These are phyloP conservation scores for Russula olivacea DNA, from an alignment of 768 basidiomycete species.

Conservation along the genomic window DNA sequence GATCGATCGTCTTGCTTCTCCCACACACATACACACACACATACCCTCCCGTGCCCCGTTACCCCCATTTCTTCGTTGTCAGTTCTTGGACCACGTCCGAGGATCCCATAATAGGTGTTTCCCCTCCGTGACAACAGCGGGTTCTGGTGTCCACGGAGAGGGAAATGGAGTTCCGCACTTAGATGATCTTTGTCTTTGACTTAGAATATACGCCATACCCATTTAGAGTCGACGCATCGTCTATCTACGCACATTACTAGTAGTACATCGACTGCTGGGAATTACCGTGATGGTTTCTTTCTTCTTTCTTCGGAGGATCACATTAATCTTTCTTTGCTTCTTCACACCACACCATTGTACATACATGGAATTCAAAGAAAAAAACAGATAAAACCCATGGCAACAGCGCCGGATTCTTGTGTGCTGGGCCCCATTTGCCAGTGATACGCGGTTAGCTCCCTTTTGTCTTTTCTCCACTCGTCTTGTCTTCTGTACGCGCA, in stretches of 20 bases:
- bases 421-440: background rate
- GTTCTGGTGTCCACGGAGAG: slow-evolving; percentile 4
- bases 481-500: no score
- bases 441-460: no score
- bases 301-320: background rate
- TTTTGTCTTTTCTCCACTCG: no score
- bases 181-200: background rate
- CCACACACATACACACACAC: background rate
- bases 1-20: background rate
- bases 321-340: background rate
- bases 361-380: background rate
- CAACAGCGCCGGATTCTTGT: background rate
- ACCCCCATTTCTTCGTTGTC: background rate
- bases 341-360: background rate
- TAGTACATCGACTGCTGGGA: background rate
- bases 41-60: background rate
- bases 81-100: background rate
- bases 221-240: background rate
- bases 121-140: slow-evolving; percentile 1
- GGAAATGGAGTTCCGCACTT: background rate
- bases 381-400: background rate
- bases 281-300: background rate
- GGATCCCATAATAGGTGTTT: background rate
- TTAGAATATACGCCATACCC: slow-evolving; percentile 12
- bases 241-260: background rate